These are phyloP conservation scores for Helenozyma baotianmanensis DNA, from an alignment of 805 yeast genomes.

Conservation along the genomic window DNA sequence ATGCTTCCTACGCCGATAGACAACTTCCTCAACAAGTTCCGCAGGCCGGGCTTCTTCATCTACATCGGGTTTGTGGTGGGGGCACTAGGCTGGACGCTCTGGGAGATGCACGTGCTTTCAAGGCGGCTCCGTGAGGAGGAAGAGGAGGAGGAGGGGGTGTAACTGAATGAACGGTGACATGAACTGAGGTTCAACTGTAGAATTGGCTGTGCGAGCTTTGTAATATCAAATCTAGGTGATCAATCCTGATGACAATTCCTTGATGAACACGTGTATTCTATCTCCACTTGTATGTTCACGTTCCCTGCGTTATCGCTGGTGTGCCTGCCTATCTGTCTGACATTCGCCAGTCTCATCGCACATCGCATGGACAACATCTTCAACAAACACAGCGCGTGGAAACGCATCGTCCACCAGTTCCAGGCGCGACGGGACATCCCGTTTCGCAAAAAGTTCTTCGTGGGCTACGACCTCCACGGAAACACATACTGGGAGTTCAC, in stretches of 20 bases:
- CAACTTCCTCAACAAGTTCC: conserved; percentile 23
- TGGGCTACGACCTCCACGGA: conserved; percentile 77
- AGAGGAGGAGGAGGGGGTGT: conserved; percentile 4
- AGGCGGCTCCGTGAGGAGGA: conserved; percentile 8
- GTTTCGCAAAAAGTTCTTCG: conserved; percentile 62
- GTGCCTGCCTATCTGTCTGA: no score
- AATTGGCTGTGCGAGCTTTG: no score
- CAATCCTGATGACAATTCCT: no score
- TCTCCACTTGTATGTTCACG: no score
- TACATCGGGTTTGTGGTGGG: conserved; percentile 29
- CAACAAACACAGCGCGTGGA: conserved; percentile 46
- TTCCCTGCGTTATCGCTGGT: no score
- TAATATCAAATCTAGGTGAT: no score
- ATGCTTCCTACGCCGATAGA: conserved; percentile 32
- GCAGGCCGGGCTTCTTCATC: conserved; percentile 32
- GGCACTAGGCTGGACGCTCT: conserved; percentile 16
- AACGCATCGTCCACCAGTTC: conserved; percentile 51
- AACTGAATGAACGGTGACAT: no score
- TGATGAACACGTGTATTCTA: no score
- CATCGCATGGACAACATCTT: conserved; percentile 50
- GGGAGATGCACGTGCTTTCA: conserved; percentile 16
- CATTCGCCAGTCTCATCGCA: no score
- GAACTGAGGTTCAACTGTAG: no score
- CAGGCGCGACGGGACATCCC: conserved; percentile 62
- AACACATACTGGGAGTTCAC: conserved; percentile 83